Evolutionary conservation across 371 early-diverging fungal species (phyloP).

Genomic region (Lichtheimia ornata): DNA sequence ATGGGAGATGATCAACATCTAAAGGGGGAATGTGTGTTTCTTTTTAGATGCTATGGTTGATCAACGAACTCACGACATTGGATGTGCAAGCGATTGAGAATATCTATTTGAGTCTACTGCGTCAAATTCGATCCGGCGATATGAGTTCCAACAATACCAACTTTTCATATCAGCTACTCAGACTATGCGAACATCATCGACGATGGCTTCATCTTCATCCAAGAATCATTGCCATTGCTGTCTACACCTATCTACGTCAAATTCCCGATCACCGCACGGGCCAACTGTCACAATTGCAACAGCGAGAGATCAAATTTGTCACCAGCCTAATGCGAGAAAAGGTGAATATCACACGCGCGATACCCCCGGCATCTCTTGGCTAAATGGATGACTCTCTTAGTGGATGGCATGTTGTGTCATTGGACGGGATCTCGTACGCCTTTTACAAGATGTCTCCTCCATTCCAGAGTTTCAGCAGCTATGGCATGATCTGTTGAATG

Average conservation of each 20-base stretch:
- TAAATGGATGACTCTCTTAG: conserved; percentile 11
- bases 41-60: conserved; percentile 63
- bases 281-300: conserved; percentile 44
- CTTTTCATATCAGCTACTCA: conserved; percentile 56
- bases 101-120: conserved; percentile 54
- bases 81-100: conserved; percentile 56
- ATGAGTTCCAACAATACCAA: conserved; percentile 46
- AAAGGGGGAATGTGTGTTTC: conserved; percentile 6
- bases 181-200: conserved; percentile 49
- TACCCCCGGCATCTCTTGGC: neutral
- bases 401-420: conserved; percentile 64
- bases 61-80: conserved; percentile 55
- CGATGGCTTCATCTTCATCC: conserved; percentile 53
- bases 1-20: no score
- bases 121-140: conserved; percentile 73
- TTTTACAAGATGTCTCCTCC: conserved; percentile 65
- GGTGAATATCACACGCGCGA: conserved; percentile 18
- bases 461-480: conserved; percentile 63
- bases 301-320: conserved; percentile 58
- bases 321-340: conserved; percentile 57
- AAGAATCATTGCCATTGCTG: conserved; percentile 54
- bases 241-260: conserved; percentile 61
- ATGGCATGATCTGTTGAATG: conserved; percentile 60
- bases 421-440: conserved; percentile 72
- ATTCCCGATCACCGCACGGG: conserved; percentile 64